phyloP scores from a whole-genome alignment of 495 filamentous ascomycete genomes.

The Aspergillus sclerotiicarbonarius region DNA sequence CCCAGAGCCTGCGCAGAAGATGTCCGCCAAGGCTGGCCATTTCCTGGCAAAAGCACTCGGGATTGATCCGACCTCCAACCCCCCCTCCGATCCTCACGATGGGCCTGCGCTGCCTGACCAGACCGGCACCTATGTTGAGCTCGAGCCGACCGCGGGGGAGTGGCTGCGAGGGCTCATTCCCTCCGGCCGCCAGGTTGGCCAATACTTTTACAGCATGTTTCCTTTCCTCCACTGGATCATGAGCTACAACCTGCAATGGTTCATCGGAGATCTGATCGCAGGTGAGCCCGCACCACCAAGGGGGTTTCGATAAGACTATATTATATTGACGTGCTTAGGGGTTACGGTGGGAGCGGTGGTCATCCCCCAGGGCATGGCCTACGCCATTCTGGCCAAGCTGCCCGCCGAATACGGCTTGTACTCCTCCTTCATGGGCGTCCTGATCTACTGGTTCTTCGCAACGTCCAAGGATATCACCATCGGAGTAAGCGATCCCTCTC shows the following conservation, averaged over 20 bases:
- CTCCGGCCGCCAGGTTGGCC: slow-evolving; percentile 43
- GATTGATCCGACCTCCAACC: slow-evolving; percentile 61
- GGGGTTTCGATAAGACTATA: neutral
- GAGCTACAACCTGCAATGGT: slow-evolving; percentile 86
- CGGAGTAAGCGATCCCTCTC: slow-evolving; percentile 60
- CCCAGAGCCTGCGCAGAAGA: neutral
- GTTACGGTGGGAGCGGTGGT: slow-evolving; percentile 95
- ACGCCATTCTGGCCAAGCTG: slow-evolving; percentile 79
- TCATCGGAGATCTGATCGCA: slow-evolving; percentile 83
- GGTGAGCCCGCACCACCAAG: slow-evolving; percentile 52
- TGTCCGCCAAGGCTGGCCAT: slow-evolving; percentile 60
- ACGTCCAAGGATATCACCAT: slow-evolving; percentile 99
- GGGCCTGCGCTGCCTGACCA: slow-evolving; percentile 63
- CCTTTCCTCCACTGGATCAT: slow-evolving; percentile 86
- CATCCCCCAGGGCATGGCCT: slow-evolving; percentile 96
- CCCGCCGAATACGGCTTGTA: slow-evolving; percentile 83
- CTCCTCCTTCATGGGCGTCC: slow-evolving; percentile 94
- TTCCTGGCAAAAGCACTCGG: slow-evolving; percentile 74
- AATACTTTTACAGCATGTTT: slow-evolving; percentile 70
- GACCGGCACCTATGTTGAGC: slow-evolving; percentile 76
- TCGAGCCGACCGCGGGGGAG: slow-evolving; percentile 70
- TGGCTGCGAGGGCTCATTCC: slow-evolving; percentile 67
- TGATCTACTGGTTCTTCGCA: slow-evolving; percentile 98
- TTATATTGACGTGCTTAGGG: slow-evolving; percentile 51
- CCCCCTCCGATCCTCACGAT: slow-evolving; percentile 19